phyloP scores from a whole-genome alignment of 495 filamentous ascomycete genomes.

The Venustampulla echinocandica region DNA sequence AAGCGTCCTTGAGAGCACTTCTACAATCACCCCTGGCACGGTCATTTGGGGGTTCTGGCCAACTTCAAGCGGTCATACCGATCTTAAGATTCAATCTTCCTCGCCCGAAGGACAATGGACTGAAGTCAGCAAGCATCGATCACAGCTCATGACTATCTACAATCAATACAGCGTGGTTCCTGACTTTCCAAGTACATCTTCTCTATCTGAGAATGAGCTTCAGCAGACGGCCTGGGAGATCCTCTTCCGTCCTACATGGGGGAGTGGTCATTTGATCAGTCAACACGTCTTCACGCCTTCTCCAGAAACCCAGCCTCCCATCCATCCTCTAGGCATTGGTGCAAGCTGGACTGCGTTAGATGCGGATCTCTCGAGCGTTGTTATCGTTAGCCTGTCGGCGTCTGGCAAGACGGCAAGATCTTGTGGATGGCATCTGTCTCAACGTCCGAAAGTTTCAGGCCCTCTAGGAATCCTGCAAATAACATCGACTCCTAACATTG shows the following conservation, averaged over 20 bases:
- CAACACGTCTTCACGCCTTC: neutral
- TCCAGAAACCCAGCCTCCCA: neutral
- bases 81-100: neutral
- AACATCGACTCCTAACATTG: neutral
- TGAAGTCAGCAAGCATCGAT: neutral
- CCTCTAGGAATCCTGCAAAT: constrained; percentile 21
- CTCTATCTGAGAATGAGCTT: neutral
- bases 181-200: no score
- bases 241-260: neutral
- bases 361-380: constrained; percentile 1
- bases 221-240: no score
- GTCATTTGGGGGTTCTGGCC: neutral
- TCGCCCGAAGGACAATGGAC: neutral
- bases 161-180: neutral
- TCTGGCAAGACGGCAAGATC: constrained; percentile 27
- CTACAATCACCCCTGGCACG: no score
- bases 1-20: constrained; percentile 28
- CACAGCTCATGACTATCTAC: neutral
- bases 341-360: neutral
- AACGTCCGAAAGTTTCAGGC: constrained; percentile 1
- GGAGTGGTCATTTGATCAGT: neutral
- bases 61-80: neutral
- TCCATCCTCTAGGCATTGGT: neutral
- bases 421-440: constrained; percentile 22
- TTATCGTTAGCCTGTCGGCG: constrained; percentile 24